Evolutionary conservation across 2,329 filamentous ascomycete species (phyloP).

Genomic region (Bipolaris victoriae): DNA sequence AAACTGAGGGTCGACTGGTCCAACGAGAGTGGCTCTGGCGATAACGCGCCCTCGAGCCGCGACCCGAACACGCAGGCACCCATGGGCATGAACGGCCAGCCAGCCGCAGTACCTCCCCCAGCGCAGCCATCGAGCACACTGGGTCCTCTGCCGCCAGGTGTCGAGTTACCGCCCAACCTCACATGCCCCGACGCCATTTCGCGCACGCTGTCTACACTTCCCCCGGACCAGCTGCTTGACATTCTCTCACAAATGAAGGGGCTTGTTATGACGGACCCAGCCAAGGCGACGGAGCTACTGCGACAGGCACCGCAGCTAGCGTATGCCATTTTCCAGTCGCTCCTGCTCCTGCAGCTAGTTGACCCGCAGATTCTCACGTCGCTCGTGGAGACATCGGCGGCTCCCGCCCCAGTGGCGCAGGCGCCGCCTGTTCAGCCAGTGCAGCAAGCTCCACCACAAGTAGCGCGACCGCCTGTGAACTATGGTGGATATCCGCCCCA

Average conservation of each 20-base stretch:
- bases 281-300: conserved; percentile 83
- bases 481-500: conserved; percentile 53
- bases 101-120: conserved; percentile 47
- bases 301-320: conserved; percentile 88
- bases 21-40: conserved; percentile 80
- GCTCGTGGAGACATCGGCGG: conserved; percentile 68
- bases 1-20: conserved; percentile 96
- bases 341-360: conserved; percentile 90
- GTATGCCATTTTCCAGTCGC: conserved; percentile 93
- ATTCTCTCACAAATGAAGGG: conserved; percentile 94
- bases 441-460: conserved; percentile 45
- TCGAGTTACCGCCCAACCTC: conserved; percentile 81
- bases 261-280: conserved; percentile 80
- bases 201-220: conserved; percentile 83
- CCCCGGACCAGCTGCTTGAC: conserved; percentile 87
- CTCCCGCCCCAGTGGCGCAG: conserved; percentile 41
- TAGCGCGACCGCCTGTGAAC: conserved; percentile 38
- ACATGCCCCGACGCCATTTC: conserved; percentile 91
- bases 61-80: conserved; percentile 50
- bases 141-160: conserved; percentile 82
- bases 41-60: conserved; percentile 55
- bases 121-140: conserved; percentile 61
- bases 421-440: conserved; percentile 48
- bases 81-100: conserved; percentile 34
- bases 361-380: conserved; percentile 81